These are phyloP conservation scores for Suhomyces faveliae DNA, from an alignment of 805 yeast genomes.

Conservation along the genomic window DNA sequence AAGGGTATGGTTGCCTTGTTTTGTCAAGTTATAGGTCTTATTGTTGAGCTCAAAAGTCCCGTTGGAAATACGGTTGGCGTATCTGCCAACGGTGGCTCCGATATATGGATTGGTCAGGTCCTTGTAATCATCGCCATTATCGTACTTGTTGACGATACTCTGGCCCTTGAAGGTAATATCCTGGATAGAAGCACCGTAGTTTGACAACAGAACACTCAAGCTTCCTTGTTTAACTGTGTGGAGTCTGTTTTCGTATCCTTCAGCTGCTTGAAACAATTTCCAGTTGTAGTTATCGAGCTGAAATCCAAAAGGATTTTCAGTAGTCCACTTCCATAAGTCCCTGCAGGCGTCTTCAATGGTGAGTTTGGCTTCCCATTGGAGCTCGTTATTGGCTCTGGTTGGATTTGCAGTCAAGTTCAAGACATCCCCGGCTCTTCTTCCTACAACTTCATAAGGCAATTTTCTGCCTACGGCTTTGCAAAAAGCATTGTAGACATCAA, in stretches of 20 bases:
- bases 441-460: slow-evolving; percentile 63
- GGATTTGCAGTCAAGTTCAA: slow-evolving; percentile 72
- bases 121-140: slow-evolving; percentile 29
- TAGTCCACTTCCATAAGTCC: slow-evolving; percentile 79
- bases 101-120: slow-evolving; percentile 46
- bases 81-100: slow-evolving; percentile 66
- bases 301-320: slow-evolving; percentile 64
- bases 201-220: slow-evolving; percentile 43
- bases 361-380: slow-evolving; percentile 60
- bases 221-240: slow-evolving; percentile 34
- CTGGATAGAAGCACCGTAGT: slow-evolving; percentile 53
- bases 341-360: slow-evolving; percentile 61
- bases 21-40: slow-evolving; percentile 37
- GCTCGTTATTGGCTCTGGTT: slow-evolving; percentile 61
- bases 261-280: slow-evolving; percentile 23
- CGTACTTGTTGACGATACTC: slow-evolving; percentile 40
- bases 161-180: slow-evolving; percentile 39
- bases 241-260: slow-evolving; percentile 29
- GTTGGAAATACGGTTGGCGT: slow-evolving; percentile 56
- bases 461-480: slow-evolving; percentile 61
- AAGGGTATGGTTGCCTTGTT: slow-evolving; percentile 40
- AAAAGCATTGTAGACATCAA: slow-evolving; percentile 67
- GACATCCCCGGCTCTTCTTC: slow-evolving; percentile 76
- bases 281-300: slow-evolving; percentile 33
- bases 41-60: slow-evolving; percentile 46